Base-by-base conservation (phyloP, 495 filamentous ascomycete genomes). In the Margaritispora aquatica region DNA sequence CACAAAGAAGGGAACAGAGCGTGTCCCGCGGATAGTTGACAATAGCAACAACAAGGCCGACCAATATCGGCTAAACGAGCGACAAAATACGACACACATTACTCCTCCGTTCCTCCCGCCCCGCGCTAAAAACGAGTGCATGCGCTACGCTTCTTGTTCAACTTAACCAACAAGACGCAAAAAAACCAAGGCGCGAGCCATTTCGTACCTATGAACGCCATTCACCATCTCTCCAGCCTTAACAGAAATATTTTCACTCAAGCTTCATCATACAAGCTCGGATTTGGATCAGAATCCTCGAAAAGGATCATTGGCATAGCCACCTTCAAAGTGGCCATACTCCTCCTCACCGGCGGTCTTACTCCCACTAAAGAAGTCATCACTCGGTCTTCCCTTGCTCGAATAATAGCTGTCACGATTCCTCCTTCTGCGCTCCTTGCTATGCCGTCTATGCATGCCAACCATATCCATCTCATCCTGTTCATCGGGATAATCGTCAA, bases 231-330 rank as follows among this genome's bases (percentile, higher is more conserved):
- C 38, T 21, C 22, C 20, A n/a, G 19, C 44, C 26, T 13, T 2
- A 49, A 49, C 27, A 24, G 49, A 34, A 36, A 50, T n/a, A n/a
- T n/a, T n/a, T n/a, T n/a, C n/a, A n/a, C n/a, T n/a, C n/a, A n/a
- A n/a, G n/a, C n/a, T n/a, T n/a, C n/a, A n/a, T n/a, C n/a, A n/a
- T n/a, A n/a, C n/a, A n/a, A n/a, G n/a, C n/a, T n/a, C n/a, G n/a
- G n/a, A n/a, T n/a, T n/a, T 23, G 20, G 21, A 4, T 72, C 57
- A 76, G 53, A 76, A 76, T 23, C 68, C 74, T 22, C 72, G 56
- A 64, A 76, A 76, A 2, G 74, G 74, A 68, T 76, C 74, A 31
- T 63, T 29, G 5, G 55, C 48, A 17, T 44, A 44, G 17, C 60
- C 64, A n/a, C 62, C 59, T 26, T 67, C 68, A 51, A 73, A 72